Evolutionary conservation across 192 early-diverging fungal genomes (phyloP), one percentile per base, ranked within the genome.

Genomic region (Chytriomyces confervae): DNA sequence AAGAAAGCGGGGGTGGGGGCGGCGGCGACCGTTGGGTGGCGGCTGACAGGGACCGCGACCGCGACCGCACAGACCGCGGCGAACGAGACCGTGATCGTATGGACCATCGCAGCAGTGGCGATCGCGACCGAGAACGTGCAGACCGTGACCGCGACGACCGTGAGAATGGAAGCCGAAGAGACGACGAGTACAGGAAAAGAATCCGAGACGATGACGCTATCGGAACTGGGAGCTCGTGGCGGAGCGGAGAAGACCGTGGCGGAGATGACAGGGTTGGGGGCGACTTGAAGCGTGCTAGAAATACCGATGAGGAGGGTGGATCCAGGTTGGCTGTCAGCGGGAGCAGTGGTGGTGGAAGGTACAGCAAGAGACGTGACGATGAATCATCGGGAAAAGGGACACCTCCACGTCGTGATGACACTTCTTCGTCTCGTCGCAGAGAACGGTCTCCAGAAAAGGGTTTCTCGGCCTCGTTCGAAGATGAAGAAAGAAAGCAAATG

Each of bases 301-400:
- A 51, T 50, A 64, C 64, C 23, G 74, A 76, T 9, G 74, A 76
- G 16, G 10, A 8, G 7, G 57, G 69, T 20, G 7, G 50, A 8
- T 43, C 61, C 10, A 29, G 8, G 18, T 65, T 65, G 36, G 20
- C 64, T 65, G 64, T 3, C 36, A 24, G 13, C 29, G 23, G 50
- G 24, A 27, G 50, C 29, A 60, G 50, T 60, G 64, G 62, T 66
- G 74, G 74, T 18, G 74, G 74, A 7, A 18, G 74, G 36, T 76
- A 76, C 50, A 76, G 74, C 27, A 76, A 62, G 44, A 61, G 53
- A n/a, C 18, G 72, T 8, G 72, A 74, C 13, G 72, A 74, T 20
- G 72, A 74, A 23, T 8, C 60, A 29, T 6, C 9, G 2, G 11
- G 63, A 62, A 45, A 50, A 48, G 47, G n/a, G 23, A 61, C 8